Conservation (phyloP, 2,329 filamentous ascomycete species). For the Fonsecaea nubica region DNA sequence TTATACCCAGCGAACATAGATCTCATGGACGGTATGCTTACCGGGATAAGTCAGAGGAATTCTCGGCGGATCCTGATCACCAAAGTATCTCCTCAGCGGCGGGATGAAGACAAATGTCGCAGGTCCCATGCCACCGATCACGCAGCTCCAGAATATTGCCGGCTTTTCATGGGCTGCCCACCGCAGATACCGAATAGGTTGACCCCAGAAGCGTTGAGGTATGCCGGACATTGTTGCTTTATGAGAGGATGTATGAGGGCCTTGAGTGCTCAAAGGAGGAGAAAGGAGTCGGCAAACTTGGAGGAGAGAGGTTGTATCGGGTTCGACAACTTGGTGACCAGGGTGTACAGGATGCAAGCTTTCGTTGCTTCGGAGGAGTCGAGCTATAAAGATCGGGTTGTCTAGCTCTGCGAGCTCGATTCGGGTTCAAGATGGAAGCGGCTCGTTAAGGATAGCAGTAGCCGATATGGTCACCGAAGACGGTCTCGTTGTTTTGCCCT, state of each 20-base stretch:
- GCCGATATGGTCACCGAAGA: neutral
- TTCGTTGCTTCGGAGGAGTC: neutral
- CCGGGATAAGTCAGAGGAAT: slow-evolving; percentile 92
- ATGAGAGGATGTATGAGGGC: neutral
- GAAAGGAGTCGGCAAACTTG: neutral
- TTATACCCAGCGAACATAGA: neutral
- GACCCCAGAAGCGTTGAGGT: slow-evolving; percentile 77
- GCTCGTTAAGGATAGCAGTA: neutral
- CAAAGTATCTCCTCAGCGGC: slow-evolving; percentile 73
- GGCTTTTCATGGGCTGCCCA: slow-evolving; percentile 90
- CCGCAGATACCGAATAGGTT: slow-evolving; percentile 81
- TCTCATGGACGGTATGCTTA: slow-evolving; percentile 58
- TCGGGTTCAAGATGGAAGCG: neutral
- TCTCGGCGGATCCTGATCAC: slow-evolving; percentile 72
- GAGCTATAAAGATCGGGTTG: neutral
- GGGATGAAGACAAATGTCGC: slow-evolving; percentile 73
- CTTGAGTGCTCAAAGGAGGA: neutral
- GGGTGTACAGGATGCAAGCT: neutral
- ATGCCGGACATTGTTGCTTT: slow-evolving; percentile 52
- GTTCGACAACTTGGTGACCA: neutral
- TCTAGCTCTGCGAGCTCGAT: neutral
- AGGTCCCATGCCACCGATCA: slow-evolving; percentile 76
- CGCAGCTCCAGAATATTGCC: slow-evolving; percentile 85
- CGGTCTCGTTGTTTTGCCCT: slow-evolving; percentile 11
- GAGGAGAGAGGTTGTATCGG: neutral